Evolutionary conservation across 208 protist genomes (phyloP), one percentile per base, ranked within the genome.

Genomic region (Crithidia brevicula): DNA sequence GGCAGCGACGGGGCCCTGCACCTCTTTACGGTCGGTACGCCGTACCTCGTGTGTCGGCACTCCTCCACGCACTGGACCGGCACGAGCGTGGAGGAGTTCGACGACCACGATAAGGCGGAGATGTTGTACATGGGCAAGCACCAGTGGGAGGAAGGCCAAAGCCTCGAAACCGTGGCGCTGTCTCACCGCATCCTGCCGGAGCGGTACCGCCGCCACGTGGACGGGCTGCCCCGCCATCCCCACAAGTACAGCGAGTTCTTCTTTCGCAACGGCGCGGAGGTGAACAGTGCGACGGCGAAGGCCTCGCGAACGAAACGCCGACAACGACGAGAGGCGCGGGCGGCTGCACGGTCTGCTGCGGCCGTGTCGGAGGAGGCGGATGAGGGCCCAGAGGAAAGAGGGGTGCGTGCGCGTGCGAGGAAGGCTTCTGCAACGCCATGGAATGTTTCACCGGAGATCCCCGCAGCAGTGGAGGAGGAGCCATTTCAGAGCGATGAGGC

Each of bases 21-120:
- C 63, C 70, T 94, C 47, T 97, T 97, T 76, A 94, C 88, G 15
- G 81, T 97, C 3, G 92, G 92, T 27, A 93, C 92, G 18, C 83
- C 86, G 1, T 85, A 78, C 49, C 81, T 93, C 50, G 87, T 97
- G 20, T 67, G 72, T 25, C 64, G 66, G 45, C 86, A 73, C 82
- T 92, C 86, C 72, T 76, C 77, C 4, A 82, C 80, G 25, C 69
- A 94, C 67, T 97, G 90, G 82, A 88, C 83, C 13, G 89, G 92
- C 49, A 67, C 25, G 34, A 75, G 66, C 47, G 74, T 94, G 28
- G 81, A 86, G 22, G 89, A 81, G 67, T 87, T 95, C 36, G 78
- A 92, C 60, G 64, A 45, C 1, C 65, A 83, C 28, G 85, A 82
- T 40, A 83, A 88, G 53, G 79, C 58, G 31, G 88, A 94, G 77